A percentile compares a stretch with the other conserved stretches of the same genome.
Evolutionary conservation across 2,329 filamentous ascomycete genomes (phyloP).

Genomic region (Fusarium annulatum): DNA sequence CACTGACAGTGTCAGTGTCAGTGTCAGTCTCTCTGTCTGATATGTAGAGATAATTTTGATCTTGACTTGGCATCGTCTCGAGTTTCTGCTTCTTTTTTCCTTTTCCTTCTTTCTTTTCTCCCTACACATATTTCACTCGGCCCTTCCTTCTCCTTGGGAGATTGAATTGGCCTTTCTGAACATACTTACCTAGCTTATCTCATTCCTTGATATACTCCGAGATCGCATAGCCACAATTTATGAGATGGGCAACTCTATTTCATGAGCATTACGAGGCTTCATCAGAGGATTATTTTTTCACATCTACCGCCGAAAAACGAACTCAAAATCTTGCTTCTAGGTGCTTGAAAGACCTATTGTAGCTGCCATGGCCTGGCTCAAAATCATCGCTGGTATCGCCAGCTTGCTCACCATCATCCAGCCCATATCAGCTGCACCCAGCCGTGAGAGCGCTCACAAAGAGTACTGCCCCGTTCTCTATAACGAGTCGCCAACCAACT

Average conservation of each 20-base stretch:
- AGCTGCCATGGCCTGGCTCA: conserved; percentile 30
- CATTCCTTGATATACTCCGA: conserved; percentile 12
- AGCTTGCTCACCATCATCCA: conserved; percentile 8
- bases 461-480: conserved; percentile 42
- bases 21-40: conserved; percentile 11
- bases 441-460: conserved; percentile 10
- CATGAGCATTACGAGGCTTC: conserved; percentile 27
- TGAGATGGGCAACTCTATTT: conserved; percentile 30
- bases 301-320: background rate
- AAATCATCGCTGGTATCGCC: conserved; percentile 19
- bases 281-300: background rate
- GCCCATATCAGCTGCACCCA: conserved; percentile 25
- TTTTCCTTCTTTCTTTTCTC: conserved; percentile 4
- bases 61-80: conserved; percentile 5
- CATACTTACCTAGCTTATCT: conserved; percentile 16
- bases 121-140: background rate
- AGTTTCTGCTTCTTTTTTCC: background rate
- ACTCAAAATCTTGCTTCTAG: background rate
- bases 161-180: background rate
- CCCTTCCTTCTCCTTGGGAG: background rate
- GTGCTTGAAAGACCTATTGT: too few relatives aligned
- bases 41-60: conserved; percentile 17
- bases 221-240: conserved; percentile 25
- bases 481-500: conserved; percentile 24
- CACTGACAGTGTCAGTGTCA: conserved; percentile 23